Evolutionary conservation across 2,329 filamentous ascomycete genomes (phyloP).

Genomic region (Colletotrichum echinochloae): DNA sequence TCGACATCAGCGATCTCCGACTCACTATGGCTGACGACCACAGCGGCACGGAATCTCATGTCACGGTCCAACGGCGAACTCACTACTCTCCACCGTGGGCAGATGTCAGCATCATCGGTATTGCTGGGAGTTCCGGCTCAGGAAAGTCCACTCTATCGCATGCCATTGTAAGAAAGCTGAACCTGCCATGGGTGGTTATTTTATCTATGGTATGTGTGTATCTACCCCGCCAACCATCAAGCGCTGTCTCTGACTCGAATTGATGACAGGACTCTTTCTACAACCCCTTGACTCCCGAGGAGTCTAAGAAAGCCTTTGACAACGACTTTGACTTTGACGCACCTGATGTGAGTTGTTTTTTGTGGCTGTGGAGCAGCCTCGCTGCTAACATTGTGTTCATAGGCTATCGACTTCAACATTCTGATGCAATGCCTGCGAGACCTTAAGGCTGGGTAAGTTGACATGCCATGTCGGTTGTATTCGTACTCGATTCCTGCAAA

Average conservation of each 20-base stretch:
- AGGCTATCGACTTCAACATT: slow-evolving; percentile 93
- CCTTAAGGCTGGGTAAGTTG: slow-evolving; percentile 86
- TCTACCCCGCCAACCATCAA: slow-evolving; percentile 34
- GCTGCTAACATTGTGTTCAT: slow-evolving; percentile 12
- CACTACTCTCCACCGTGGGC: slow-evolving; percentile 97
- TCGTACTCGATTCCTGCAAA: too few species aligned
- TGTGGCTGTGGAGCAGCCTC: neutral
- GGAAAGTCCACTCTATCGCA: slow-evolving; percentile 94
- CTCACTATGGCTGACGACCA: slow-evolving; percentile 34
- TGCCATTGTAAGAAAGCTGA: slow-evolving; percentile 89
- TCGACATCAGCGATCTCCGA: slow-evolving; percentile 32
- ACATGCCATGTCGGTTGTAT: slow-evolving; percentile 21
- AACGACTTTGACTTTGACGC: slow-evolving; percentile 98
- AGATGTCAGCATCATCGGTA: slow-evolving; percentile 94
- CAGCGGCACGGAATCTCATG: slow-evolving; percentile 50
- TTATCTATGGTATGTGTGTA: slow-evolving; percentile 82
- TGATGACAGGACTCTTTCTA: slow-evolving; percentile 89
- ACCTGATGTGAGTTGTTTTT: slow-evolving; percentile 66
- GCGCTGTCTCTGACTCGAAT: slow-evolving; percentile 11
- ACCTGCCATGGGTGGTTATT: slow-evolving; percentile 97
- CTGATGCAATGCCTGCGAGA: slow-evolving; percentile 83
- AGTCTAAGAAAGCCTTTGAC: slow-evolving; percentile 82
- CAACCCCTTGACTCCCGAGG: slow-evolving; percentile 84
- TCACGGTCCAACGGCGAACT: slow-evolving; percentile 67
- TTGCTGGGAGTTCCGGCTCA: slow-evolving; percentile 95